Conservation (phyloP, 2,329 filamentous ascomycete genomes). For the Cordyceps javanica region DNA sequence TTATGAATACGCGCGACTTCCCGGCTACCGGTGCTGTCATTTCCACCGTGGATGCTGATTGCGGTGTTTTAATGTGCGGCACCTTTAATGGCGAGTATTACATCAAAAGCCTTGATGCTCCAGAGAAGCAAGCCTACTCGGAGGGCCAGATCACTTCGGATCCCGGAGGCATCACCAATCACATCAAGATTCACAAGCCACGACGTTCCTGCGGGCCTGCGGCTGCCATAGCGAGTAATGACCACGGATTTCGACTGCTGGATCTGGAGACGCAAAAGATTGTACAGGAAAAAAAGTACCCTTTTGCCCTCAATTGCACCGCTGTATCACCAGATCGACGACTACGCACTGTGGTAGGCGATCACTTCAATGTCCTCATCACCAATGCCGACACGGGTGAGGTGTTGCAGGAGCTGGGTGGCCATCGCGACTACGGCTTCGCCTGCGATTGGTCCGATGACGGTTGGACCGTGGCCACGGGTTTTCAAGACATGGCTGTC, state of each 20-base stretch:
- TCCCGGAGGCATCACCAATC: constrained; percentile 56
- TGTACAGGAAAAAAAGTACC: constrained; percentile 45
- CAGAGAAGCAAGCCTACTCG: constrained; percentile 28
- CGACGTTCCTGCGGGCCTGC: constrained; percentile 46
- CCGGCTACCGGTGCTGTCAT: constrained; percentile 33
- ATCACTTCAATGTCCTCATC: constrained; percentile 59
- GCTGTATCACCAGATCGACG: constrained; percentile 66
- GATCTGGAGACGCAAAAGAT: constrained; percentile 56
- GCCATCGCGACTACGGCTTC: constrained; percentile 67
- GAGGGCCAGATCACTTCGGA: constrained; percentile 44
- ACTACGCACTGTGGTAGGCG: constrained; percentile 67
- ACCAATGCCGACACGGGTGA: constrained; percentile 61
- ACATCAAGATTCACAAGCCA: constrained; percentile 51
- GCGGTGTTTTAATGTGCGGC: constrained; percentile 53
- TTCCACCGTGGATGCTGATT: constrained; percentile 45
- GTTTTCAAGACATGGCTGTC: constrained; percentile 67
- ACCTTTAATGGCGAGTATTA: constrained; percentile 52
- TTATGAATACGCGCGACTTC: constrained; percentile 37
- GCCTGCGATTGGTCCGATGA: constrained; percentile 76
- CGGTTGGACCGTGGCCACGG: constrained; percentile 69
- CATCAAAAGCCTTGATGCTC: constrained; percentile 39
- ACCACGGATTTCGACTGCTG: constrained; percentile 51
- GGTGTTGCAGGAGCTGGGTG: constrained; percentile 49
- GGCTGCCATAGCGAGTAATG: constrained; percentile 59
- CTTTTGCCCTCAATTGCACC: constrained; percentile 64